Percentiles rank a stretch among this genome's conserved stretches.
Evolutionary conservation across 495 filamentous ascomycete species (phyloP).

Genomic region (Pyrenopolyporus hunteri): DNA sequence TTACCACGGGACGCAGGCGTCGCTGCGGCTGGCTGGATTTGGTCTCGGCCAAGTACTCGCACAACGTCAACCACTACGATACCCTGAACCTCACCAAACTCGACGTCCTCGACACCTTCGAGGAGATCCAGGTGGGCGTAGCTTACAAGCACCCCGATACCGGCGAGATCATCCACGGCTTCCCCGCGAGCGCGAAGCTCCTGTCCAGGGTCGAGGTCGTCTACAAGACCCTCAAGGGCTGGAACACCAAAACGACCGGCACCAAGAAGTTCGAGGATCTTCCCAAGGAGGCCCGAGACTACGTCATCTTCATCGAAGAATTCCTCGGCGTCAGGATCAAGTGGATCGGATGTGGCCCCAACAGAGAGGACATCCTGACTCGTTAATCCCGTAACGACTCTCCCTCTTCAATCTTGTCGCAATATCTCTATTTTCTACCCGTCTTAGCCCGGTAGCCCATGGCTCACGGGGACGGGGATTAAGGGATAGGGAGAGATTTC

Average conservation of each 20-base stretch:
- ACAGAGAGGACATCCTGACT: slow-evolving; percentile 57
- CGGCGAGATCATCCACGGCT: slow-evolving; percentile 41
- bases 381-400: not conserved
- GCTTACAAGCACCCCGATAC: slow-evolving; percentile 64
- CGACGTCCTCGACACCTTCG: slow-evolving; percentile 83
- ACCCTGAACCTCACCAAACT: slow-evolving; percentile 49
- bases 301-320: slow-evolving; percentile 74
- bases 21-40: slow-evolving; percentile 92
- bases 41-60: slow-evolving; percentile 80
- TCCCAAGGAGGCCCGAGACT: slow-evolving; percentile 74
- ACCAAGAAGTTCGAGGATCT: slow-evolving; percentile 60
- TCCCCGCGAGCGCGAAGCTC: slow-evolving; percentile 46
- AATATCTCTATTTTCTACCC: not conserved
- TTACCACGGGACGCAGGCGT: slow-evolving; percentile 81
- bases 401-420: not conserved
- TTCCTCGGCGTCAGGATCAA: slow-evolving; percentile 73
- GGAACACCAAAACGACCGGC: slow-evolving; percentile 69
- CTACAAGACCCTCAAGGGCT: slow-evolving; percentile 79
- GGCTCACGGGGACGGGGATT: not conserved
- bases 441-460: not conserved
- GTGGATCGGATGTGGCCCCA: slow-evolving; percentile 82
- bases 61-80: slow-evolving; percentile 70
- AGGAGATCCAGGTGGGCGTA: slow-evolving; percentile 77
- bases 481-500: not conserved
- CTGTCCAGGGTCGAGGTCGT: slow-evolving; percentile 58